These are phyloP conservation scores for Trichoderma gamsii DNA, from an alignment of 495 filamentous ascomycete species.

Conservation along the genomic window DNA sequence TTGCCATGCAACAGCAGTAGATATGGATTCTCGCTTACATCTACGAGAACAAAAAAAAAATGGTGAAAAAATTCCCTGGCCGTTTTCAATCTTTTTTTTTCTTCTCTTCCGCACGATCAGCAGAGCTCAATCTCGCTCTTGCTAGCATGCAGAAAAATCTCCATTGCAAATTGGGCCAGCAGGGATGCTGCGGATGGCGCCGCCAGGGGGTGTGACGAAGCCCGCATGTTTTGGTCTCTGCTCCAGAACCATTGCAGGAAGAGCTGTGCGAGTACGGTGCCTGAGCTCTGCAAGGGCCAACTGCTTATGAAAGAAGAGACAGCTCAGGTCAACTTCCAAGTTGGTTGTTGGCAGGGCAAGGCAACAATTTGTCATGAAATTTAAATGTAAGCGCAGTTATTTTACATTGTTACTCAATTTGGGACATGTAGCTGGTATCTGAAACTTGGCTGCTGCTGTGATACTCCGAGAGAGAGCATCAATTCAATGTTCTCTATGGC, in stretches of 20 bases:
- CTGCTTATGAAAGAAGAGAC: background rate
- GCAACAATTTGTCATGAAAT: background rate
- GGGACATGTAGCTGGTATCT: too few species aligned
- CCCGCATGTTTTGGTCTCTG: background rate
- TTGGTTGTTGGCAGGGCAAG: background rate
- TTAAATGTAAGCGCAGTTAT: too few species aligned
- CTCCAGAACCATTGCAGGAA: background rate
- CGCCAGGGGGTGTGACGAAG: background rate
- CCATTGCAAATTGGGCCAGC: background rate
- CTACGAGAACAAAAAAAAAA: background rate
- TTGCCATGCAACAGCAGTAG: too few species aligned
- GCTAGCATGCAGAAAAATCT: background rate
- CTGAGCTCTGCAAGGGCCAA: background rate
- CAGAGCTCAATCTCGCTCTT: background rate
- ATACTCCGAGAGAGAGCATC: too few species aligned
- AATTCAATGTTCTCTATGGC: too few species aligned
- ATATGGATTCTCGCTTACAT: too few species aligned
- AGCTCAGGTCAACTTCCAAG: background rate
- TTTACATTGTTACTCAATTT: too few species aligned
- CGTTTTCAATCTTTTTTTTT: background rate
- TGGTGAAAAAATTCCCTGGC: background rate
- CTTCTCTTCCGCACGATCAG: background rate
- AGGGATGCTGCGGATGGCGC: conserved; percentile 1
- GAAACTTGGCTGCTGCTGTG: too few species aligned
- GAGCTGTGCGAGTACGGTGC: too few species aligned